phyloP scores from a whole-genome alignment of 139 green algal genomes.

The Micromonas pusilla region DNA sequence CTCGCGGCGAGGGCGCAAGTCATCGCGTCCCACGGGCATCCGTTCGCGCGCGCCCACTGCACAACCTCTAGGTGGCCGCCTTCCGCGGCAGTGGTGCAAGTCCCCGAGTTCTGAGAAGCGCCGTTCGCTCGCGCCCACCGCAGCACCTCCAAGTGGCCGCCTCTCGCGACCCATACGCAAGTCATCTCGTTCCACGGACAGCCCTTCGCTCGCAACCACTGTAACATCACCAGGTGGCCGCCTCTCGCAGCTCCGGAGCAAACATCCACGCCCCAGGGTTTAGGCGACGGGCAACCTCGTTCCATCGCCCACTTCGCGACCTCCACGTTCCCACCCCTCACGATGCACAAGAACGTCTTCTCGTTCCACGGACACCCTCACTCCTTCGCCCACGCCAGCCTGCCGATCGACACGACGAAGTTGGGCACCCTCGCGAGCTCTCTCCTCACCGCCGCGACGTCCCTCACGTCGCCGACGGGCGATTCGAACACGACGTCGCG shows the following conservation, averaged over 20 bases:
- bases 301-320: slow-evolving; percentile 21
- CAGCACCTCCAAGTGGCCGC: slow-evolving; percentile 23
- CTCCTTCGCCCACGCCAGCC: no score
- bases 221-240: slow-evolving; percentile 10
- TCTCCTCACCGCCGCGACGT: no score
- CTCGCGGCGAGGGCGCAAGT: no score
- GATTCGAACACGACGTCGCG: no score
- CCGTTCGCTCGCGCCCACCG: no score
- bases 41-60: neutral
- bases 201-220: slow-evolving; percentile 11
- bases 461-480: no score
- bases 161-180: neutral
- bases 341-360: neutral
- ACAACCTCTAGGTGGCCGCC: no score
- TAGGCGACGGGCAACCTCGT: slow-evolving; percentile 13
- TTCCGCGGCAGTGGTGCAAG: no score
- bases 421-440: no score
- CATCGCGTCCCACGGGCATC: slow-evolving; percentile 25
- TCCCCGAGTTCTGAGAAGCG: no score
- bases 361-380: slow-evolving; percentile 30
- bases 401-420: no score
- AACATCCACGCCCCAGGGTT: slow-evolving; percentile 1
- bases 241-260: slow-evolving; percentile 3
- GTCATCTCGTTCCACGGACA: slow-evolving; percentile 23
- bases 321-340: neutral